These are phyloP conservation scores for Elaeis oleifera DNA, from an alignment of 202 grass and related monocot species.

Conservation along the genomic window DNA sequence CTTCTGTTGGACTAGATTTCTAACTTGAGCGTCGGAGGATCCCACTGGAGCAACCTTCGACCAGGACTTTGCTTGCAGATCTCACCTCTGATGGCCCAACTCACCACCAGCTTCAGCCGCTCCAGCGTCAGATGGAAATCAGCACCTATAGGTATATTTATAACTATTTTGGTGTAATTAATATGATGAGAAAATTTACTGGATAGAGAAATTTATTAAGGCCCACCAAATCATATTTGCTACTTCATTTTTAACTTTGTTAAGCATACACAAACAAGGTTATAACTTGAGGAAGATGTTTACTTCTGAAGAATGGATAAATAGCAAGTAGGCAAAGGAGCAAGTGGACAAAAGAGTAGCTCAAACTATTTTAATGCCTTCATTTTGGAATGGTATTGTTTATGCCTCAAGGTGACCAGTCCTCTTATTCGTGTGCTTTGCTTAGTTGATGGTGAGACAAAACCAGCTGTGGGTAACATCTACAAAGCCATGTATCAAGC, in stretches of 20 bases:
- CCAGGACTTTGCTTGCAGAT: too few relatives aligned
- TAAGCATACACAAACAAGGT: too few relatives aligned
- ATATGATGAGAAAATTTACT: constrained; percentile 5
- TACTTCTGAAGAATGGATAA: constrained; percentile 14
- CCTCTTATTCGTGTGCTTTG: constrained; percentile 12
- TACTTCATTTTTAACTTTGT: background rate
- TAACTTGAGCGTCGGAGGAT: too few relatives aligned
- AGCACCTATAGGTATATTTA: constrained; percentile 1
- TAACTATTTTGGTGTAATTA: background rate
- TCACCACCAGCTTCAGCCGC: too few relatives aligned
- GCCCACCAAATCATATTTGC: background rate
- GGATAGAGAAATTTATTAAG: background rate
- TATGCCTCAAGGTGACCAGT: constrained; percentile 3
- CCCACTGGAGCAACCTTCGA: too few relatives aligned
- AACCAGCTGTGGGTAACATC: constrained; percentile 1
- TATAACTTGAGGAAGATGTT: constrained; percentile 8
- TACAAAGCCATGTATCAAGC: background rate
- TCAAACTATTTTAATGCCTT: background rate
- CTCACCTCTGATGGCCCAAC: too few relatives aligned
- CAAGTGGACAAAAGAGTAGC: background rate
- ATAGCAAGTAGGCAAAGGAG: constrained; percentile 4
- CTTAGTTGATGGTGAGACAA: background rate
- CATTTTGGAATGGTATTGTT: constrained; percentile 1
- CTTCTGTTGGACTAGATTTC: too few relatives aligned
- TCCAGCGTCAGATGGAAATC: too few relatives aligned